phyloP scores from a whole-genome alignment of 2,329 filamentous ascomycete species.

The Colletotrichum spinosum region DNA sequence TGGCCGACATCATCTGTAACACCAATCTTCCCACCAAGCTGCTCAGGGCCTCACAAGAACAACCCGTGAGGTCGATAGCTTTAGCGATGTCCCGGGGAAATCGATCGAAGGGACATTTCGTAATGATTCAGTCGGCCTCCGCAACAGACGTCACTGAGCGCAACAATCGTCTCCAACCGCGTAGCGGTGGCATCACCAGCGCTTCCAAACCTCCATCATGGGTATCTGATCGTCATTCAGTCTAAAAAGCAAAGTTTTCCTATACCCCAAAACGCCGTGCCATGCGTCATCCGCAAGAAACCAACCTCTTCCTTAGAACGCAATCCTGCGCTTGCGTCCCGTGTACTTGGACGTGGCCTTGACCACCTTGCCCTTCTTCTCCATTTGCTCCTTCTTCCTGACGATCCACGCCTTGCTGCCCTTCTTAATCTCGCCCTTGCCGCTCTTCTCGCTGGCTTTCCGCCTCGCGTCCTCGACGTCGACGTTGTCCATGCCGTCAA shows the following conservation, averaged over 20 bases:
- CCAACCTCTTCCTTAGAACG: slow-evolving; percentile 66
- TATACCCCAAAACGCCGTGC: slow-evolving; percentile 40
- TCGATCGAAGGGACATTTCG: neutral
- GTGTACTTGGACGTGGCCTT: slow-evolving; percentile 95
- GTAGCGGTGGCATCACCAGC: neutral
- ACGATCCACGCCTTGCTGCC: slow-evolving; percentile 87
- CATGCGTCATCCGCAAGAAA: slow-evolving; percentile 26
- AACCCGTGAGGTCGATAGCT: neutral
- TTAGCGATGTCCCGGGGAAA: too few species aligned
- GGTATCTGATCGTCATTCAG: slow-evolving; percentile 37
- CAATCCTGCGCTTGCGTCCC: slow-evolving; percentile 83
- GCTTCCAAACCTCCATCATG: neutral
- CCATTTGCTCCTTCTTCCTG: slow-evolving; percentile 92
- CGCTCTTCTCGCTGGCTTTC: slow-evolving; percentile 56
- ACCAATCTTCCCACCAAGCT: neutral
- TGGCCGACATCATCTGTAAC: neutral
- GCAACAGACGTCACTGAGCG: neutral
- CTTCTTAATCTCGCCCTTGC: slow-evolving; percentile 74
- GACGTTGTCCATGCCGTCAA: slow-evolving; percentile 88
- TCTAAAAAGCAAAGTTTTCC: slow-evolving; percentile 26
- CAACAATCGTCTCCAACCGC: too few species aligned
- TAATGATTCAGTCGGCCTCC: neutral
- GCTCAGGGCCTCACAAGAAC: neutral
- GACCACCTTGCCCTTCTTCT: slow-evolving; percentile 92
- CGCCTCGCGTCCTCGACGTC: slow-evolving; percentile 80